A percentile compares a stretch with the other conserved stretches of the same genome.
These are phyloP conservation scores for Bremia lactucae DNA, from an alignment of 352 stramenopile genomes.

Conservation along the genomic window DNA sequence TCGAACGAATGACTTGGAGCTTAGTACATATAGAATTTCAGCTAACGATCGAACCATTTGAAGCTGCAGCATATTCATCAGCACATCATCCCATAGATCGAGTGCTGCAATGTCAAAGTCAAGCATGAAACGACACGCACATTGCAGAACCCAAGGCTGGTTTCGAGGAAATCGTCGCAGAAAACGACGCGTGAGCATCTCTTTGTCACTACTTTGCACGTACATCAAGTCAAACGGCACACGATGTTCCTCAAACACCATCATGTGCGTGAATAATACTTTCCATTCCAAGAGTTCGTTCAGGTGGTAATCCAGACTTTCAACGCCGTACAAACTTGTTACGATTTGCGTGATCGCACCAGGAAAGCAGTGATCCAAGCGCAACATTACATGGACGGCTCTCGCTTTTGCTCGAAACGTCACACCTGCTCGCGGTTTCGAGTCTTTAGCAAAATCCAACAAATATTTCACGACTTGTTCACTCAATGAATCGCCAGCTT, in stretches of 20 bases:
- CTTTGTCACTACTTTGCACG: slow-evolving; percentile 40
- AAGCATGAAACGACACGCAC: slow-evolving; percentile 33
- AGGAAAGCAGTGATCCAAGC: slow-evolving; percentile 19
- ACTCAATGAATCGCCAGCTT: slow-evolving; percentile 6
- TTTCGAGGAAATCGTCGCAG: slow-evolving; percentile 24
- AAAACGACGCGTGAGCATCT: slow-evolving; percentile 28
- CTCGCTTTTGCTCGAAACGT: slow-evolving; percentile 46
- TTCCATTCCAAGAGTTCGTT: slow-evolving; percentile 25
- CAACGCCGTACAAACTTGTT: slow-evolving; percentile 10
- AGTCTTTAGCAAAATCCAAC: slow-evolving; percentile 32
- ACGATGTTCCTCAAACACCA: slow-evolving; percentile 42
- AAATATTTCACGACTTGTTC: slow-evolving; percentile 30
- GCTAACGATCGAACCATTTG: slow-evolving; percentile 41
- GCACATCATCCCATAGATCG: slow-evolving; percentile 38
- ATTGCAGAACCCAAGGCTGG: slow-evolving; percentile 29
- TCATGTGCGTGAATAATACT: slow-evolving; percentile 30
- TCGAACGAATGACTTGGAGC: slow-evolving; percentile 24
- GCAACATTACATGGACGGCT: slow-evolving; percentile 29
- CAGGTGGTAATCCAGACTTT: slow-evolving; percentile 14
- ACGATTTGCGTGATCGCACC: slow-evolving; percentile 12
- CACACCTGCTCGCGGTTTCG: slow-evolving; percentile 31
- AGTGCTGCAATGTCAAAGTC: slow-evolving; percentile 34
- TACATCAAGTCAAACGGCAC: slow-evolving; percentile 32
- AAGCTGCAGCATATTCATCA: slow-evolving; percentile 30
- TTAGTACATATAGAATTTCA: slow-evolving; percentile 25